Conservation (phyloP, 2,329 filamentous ascomycete genomes). For the Colletotrichum cuscutae region DNA sequence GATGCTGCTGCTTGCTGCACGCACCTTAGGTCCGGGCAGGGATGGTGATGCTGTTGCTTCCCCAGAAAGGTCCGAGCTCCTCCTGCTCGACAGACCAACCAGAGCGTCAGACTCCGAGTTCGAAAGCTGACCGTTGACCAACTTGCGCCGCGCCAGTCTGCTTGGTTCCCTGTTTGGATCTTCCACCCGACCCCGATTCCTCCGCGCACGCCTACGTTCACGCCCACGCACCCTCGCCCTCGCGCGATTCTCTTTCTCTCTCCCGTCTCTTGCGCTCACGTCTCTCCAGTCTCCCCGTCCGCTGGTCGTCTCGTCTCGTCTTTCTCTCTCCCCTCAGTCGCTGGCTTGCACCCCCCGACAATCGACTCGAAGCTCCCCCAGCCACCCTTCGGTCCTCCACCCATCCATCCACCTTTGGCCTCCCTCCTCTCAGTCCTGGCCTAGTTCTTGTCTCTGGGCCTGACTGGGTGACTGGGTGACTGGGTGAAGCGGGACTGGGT, state of each 20-base stretch:
- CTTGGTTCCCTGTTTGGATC: constrained; percentile 34
- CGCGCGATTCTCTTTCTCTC: neutral
- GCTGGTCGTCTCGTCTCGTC: constrained; percentile 8
- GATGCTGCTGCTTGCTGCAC: constrained; percentile 9
- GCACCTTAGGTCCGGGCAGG: constrained; percentile 27
- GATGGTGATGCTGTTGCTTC: constrained; percentile 33
- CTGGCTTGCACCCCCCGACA: constrained; percentile 5
- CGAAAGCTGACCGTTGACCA: neutral
- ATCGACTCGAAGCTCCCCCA: constrained; percentile 32
- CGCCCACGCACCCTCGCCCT: neutral
- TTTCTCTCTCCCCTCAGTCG: neutral
- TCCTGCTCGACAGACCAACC: constrained; percentile 27
- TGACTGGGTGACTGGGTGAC: neutral
- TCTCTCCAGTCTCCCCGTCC: neutral
- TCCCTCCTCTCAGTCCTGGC: constrained; percentile 3
- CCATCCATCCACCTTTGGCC: constrained; percentile 19
- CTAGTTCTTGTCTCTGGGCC: constrained; percentile 2
- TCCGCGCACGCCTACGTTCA: constrained; percentile 13
- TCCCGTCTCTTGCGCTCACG: neutral
- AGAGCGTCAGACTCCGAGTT: neutral
- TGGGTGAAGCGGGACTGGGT: neutral
- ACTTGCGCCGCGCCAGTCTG: neutral
- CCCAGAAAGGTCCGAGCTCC: constrained; percentile 31
- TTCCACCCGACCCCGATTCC: constrained; percentile 16
- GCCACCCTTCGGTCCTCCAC: constrained; percentile 13